These are phyloP conservation scores for Clavariopsis aquatica DNA, from an alignment of 495 filamentous ascomycete genomes.

Conservation along the genomic window DNA sequence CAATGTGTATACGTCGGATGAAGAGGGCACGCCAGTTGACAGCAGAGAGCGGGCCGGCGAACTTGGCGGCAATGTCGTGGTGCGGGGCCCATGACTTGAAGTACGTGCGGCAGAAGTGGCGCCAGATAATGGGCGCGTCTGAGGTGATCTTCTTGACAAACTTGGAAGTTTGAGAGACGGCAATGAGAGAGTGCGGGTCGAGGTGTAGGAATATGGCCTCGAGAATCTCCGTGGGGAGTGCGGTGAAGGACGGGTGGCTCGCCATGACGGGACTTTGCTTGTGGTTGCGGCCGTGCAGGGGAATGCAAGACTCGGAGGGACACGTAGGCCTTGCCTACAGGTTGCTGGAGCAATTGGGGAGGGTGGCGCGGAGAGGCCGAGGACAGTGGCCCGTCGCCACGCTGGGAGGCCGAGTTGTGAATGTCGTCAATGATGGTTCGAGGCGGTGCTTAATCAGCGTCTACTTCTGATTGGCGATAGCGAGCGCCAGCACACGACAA, in stretches of 20 bases:
- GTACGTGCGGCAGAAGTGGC: constrained; percentile 63
- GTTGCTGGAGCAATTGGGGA: background rate
- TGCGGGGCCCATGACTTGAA: constrained; percentile 73
- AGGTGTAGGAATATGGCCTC: constrained; percentile 45
- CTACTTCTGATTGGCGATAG: no score
- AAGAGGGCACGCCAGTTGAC: constrained; percentile 80
- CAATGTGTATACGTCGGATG: constrained; percentile 56
- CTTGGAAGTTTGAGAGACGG: constrained; percentile 61
- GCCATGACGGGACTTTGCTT: constrained; percentile 15
- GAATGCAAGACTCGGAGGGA: background rate
- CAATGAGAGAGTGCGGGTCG: constrained; percentile 40
- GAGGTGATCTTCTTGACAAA: constrained; percentile 66
- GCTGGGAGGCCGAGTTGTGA: no score
- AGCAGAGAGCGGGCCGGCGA: constrained; percentile 52
- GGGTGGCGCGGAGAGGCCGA: background rate
- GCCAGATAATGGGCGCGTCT: constrained; percentile 75
- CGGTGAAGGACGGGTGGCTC: constrained; percentile 20
- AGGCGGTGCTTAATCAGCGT: no score
- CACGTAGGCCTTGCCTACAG: background rate
- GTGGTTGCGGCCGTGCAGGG: background rate
- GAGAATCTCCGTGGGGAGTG: constrained; percentile 48
- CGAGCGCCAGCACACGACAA: no score
- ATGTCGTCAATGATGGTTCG: no score
- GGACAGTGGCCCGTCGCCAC: background rate
- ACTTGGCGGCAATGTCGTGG: constrained; percentile 64